These are phyloP conservation scores for Luffa acutangula DNA, from an alignment of 306 rosid genomes.

Conservation along the genomic window DNA sequence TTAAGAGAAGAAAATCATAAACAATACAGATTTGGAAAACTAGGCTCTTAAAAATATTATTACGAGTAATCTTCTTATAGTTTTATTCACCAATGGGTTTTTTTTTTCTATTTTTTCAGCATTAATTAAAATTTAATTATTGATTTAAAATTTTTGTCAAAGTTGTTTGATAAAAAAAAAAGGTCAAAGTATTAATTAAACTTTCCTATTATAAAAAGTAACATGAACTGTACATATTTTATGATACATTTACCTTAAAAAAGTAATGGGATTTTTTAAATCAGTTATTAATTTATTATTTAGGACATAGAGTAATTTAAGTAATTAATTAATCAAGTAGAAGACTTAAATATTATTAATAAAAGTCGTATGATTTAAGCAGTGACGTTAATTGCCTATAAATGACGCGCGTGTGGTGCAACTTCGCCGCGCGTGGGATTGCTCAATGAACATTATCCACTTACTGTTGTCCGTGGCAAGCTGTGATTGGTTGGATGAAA, in stretches of 20 bases:
- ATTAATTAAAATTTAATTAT: no score
- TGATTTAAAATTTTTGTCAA: no score
- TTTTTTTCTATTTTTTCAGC: no score
- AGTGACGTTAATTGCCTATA: not conserved
- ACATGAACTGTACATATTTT: not conserved
- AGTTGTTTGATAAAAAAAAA: no score
- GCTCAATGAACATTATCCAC: not conserved
- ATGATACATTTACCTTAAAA: not conserved
- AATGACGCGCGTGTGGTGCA: not conserved
- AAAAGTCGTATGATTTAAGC: not conserved
- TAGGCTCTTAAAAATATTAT: no score
- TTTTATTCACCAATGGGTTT: no score
- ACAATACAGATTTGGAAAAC: no score
- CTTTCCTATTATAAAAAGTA: not conserved
- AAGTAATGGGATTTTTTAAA: not conserved
- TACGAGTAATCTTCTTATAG: no score
- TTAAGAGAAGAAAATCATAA: no score
- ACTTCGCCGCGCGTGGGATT: not conserved
- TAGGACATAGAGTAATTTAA: not conserved
- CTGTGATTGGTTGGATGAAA: not conserved
- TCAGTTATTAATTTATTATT: not conserved
- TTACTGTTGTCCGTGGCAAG: not conserved
- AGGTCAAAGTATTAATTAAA: no score
- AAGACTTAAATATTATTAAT: not conserved
- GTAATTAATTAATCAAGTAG: not conserved